A percentile compares a stretch with the other conserved stretches of the same genome.
phyloP scores from a whole-genome alignment of 805 yeast species.

The Kazachstania bromeliacearum region DNA sequence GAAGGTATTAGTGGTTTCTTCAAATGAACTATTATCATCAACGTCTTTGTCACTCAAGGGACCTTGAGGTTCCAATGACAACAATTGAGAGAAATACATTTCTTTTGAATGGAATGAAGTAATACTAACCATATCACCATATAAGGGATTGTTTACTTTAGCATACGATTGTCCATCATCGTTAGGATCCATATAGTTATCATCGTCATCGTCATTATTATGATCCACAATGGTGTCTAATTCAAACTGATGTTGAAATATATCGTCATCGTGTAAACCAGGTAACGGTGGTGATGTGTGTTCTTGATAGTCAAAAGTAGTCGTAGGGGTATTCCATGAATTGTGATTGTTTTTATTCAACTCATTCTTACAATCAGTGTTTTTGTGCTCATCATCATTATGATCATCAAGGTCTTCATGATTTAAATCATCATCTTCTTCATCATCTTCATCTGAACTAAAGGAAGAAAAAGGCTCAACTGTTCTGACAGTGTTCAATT shows the following conservation, averaged over 20 bases:
- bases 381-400: too few relatives aligned
- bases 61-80: too few relatives aligned
- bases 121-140: background rate
- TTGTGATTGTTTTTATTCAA: background rate
- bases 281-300: slow-evolving; percentile 10
- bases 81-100: too few relatives aligned
- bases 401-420: slow-evolving; percentile 4
- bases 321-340: too few relatives aligned
- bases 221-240: slow-evolving; percentile 12
- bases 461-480: too few relatives aligned
- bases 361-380: slow-evolving; percentile 3
- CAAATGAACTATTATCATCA: too few relatives aligned
- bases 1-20: too few relatives aligned
- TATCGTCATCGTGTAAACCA: slow-evolving; percentile 16
- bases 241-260: slow-evolving; percentile 39
- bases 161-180: slow-evolving; percentile 73
- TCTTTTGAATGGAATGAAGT: slow-evolving; percentile 1
- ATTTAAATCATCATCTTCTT: slow-evolving; percentile 23
- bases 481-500: background rate
- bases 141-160: slow-evolving; percentile 43
- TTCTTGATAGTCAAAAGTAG: background rate
- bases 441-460: slow-evolving; percentile 8
- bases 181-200: slow-evolving; percentile 70
- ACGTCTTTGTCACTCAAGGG: too few relatives aligned
- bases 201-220: slow-evolving; percentile 38